Evolutionary conservation across 441 rosid genomes (phyloP), one percentile per base, ranked within the genome.

Genomic region (Erysimum pusillum): DNA sequence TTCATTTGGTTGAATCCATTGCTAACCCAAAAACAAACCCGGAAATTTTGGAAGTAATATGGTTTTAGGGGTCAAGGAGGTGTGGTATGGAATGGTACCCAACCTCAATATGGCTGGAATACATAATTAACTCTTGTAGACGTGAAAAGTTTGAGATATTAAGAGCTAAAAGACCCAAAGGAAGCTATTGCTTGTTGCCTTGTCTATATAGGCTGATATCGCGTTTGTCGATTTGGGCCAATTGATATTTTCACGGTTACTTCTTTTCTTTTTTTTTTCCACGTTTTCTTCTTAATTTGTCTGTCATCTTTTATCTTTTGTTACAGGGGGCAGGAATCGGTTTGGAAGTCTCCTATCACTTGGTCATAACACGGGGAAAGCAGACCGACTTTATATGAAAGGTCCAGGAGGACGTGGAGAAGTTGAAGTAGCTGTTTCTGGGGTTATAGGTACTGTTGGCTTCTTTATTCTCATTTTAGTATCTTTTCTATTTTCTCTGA

Each of bases 381-480:
- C 96, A 45, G 98, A 93, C 77, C 84, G 90, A 73, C 89, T 93
- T 35, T 93, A 84, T 85, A 93, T 96, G 99, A 93, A 80, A 77
- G 99, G 97, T 67, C 99, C 97, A 28, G 98, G 97, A 80, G 99
- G 99, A 77, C 90, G 93, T 68, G 99, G 99, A 76, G 97, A 93
- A 83, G 99, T 96, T 73, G 98, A 96, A 87, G 98, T 90, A 46
- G 97, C 99, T 67, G 98, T 96, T 75, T 87, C 99, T 83, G 94
- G 98, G 70, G 93, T 96, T 80, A 81, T 88, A 31, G 97, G 98
- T 89, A 78, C 74, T 78, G 20, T 56, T 75, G 35, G 13, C 20
- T 53, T 63, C 63, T 11, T 15, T 20, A 35, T 28, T 51, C 20
- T 10, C 12, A 28, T 5, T 14, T 38, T 39, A 28, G 71, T 2